phyloP scores from a whole-genome alignment of 768 basidiomycete genomes.

The Mycena maculata region DNA sequence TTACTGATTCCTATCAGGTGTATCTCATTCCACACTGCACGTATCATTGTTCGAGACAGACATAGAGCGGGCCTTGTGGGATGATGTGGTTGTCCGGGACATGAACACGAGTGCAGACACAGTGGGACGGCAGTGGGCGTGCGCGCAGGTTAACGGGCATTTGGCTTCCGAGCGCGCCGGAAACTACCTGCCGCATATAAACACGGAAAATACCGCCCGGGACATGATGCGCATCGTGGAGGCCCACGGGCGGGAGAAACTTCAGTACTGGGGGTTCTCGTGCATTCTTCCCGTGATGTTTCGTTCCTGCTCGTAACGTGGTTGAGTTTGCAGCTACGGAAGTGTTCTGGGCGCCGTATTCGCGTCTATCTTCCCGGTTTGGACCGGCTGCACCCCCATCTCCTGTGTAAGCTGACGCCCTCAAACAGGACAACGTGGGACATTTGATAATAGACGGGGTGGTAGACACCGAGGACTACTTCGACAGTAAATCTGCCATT shows the following conservation, averaged over 20 bases:
- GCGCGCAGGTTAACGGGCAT: not conserved
- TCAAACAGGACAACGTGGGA: slow-evolving; percentile 24
- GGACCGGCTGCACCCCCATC: not conserved
- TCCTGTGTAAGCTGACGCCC: not conserved
- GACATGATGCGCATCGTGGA: slow-evolving; percentile 32
- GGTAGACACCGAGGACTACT: slow-evolving; percentile 41
- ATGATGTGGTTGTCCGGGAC: not conserved
- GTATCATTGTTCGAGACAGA: slow-evolving; percentile 50
- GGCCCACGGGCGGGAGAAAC: slow-evolving; percentile 26
- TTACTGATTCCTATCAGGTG: slow-evolving; percentile 40
- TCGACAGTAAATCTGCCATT: slow-evolving; percentile 34
- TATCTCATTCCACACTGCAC: slow-evolving; percentile 48
- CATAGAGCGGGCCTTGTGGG: slow-evolving; percentile 41
- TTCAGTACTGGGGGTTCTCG: slow-evolving; percentile 27
- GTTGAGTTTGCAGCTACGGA: no score
- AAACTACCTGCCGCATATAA: slow-evolving; percentile 12
- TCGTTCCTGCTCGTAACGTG: no score
- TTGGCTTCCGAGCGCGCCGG: slow-evolving; percentile 1
- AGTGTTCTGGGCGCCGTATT: not conserved
- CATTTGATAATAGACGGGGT: slow-evolving; percentile 36
- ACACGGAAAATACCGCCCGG: slow-evolving; percentile 27
- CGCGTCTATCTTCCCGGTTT: slow-evolving; percentile 2
- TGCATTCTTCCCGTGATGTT: not conserved
- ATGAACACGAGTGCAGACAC: slow-evolving; percentile 14
- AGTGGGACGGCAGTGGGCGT: slow-evolving; percentile 21